Base-by-base conservation (phyloP, 73 alveolate species). In the Blepharisma stoltei region DNA sequence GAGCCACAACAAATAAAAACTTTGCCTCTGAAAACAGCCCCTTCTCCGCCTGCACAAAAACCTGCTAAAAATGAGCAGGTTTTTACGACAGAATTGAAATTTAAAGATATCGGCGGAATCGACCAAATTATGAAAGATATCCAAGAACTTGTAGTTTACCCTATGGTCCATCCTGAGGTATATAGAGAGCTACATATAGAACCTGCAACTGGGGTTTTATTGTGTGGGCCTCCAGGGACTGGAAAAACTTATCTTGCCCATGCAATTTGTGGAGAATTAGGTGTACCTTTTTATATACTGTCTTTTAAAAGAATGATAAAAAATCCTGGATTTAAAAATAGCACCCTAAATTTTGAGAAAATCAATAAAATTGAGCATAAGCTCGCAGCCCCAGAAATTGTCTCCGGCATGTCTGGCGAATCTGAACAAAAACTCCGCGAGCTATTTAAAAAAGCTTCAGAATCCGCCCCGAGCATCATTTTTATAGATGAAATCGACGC, bases 401-500 rank as follows among this genome's bases (percentile, higher is more conserved):
- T 96, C 55, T 87, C 98, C 6, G 90, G 98, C 43, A 85, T 94
- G 78, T 90, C 98, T 53, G 99, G 99, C 1, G 97, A 92, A 84
- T 90, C 98, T 14, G 94, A 97, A 78, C 97, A 97, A 67, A 95
- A 93, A 54, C 93, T 97, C 67, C 82, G 99, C 77, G 86, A 92
- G 65, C 80, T 97, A 47, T 97, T 97, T 85, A 89, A 93, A 70
- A 94, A 94, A 25, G 99, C 98, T 7, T 84, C 78, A 38, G 88
- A 93, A 49, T 88, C 87, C 48, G 97, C 99, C 21, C 99, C 99
- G 6, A 86, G 99, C 54, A 86, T 97, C 43, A 82, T 97, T 55
- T 95, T 97, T 82, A 92, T 97, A 48, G 99, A 97, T 84, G 99
- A 97, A 82, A 91, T 97, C 6, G 99, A 97, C 83, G 95, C 98